A percentile compares a stretch with the other conserved stretches of the same genome.
Conservation (phyloP, 2,329 filamentous ascomycete genomes). For the Calonectria multiphialidica region DNA sequence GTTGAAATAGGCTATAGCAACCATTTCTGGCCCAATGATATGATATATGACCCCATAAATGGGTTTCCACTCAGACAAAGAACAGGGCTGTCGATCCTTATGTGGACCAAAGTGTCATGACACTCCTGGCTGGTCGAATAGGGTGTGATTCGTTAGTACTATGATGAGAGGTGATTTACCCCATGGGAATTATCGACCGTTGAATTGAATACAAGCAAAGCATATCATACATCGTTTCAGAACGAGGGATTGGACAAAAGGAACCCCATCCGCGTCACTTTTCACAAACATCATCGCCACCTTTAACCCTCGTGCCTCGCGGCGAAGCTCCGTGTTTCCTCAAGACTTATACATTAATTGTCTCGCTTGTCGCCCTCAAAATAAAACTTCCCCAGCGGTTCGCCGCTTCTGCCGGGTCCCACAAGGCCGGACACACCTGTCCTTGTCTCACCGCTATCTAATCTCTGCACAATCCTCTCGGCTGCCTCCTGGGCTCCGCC, state of each 20-base stretch:
- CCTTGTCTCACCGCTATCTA: constrained; percentile 63
- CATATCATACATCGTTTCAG: constrained; percentile 9
- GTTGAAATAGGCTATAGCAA: no score
- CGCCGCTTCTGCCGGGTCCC: constrained; percentile 57
- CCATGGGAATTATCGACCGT: neutral
- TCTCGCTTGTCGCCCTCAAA: constrained; percentile 62
- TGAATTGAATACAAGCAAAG: constrained; percentile 8
- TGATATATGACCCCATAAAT: neutral
- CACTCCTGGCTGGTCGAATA: neutral
- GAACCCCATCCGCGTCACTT: neutral
- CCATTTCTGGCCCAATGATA: neutral
- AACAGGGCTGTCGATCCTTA: neutral
- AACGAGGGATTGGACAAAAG: constrained; percentile 4
- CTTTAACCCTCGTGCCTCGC: constrained; percentile 12
- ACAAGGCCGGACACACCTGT: constrained; percentile 54
- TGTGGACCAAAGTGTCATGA: neutral
- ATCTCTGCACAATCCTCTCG: constrained; percentile 72
- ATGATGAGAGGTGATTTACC: neutral
- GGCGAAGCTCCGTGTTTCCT: constrained; percentile 6
- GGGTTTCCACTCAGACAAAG: no score
- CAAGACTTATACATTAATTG: constrained; percentile 9
- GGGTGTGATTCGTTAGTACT: neutral
- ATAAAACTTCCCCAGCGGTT: constrained; percentile 68
- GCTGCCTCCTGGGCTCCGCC: constrained; percentile 63
- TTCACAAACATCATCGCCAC: constrained; percentile 1